A percentile compares a stretch with the other conserved stretches of the same genome.
Conservation (phyloP, 108 stramenopile species). For the Craspedostauros australis region DNA sequence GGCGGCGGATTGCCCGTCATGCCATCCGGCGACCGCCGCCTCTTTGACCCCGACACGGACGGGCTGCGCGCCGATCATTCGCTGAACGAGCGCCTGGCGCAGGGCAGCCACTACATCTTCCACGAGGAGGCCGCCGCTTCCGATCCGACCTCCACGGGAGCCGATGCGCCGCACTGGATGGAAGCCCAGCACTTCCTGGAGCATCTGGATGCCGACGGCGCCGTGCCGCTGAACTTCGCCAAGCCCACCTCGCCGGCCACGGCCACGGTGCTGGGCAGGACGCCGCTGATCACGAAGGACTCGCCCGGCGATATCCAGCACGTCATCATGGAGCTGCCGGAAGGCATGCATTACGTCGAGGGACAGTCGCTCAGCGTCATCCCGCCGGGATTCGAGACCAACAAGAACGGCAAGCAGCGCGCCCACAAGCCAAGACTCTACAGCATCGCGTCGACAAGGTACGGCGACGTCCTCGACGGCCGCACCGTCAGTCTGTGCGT, state of each 20-base stretch:
- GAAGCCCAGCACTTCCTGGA: conserved; percentile 76
- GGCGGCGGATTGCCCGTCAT: conserved; percentile 46
- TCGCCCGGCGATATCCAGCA: conserved; percentile 88
- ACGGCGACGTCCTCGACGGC: conserved; percentile 79
- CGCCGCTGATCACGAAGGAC: conserved; percentile 53
- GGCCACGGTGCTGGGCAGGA: conserved; percentile 66
- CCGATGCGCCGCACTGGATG: background rate
- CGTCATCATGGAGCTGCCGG: conserved; percentile 56
- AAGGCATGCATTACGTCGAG: conserved; percentile 82
- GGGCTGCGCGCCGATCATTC: conserved; percentile 47
- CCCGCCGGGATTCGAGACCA: conserved; percentile 56
- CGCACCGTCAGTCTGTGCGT: conserved; percentile 78
- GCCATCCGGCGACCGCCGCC: conserved; percentile 23
- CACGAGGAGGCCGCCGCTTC: conserved; percentile 1
- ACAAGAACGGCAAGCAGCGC: conserved; percentile 44
- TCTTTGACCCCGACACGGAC: conserved; percentile 63
- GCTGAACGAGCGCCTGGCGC: conserved; percentile 27
- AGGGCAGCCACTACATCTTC: conserved; percentile 7
- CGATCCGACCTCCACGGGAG: conserved; percentile 17
- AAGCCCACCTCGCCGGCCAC: conserved; percentile 61
- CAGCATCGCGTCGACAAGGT: conserved; percentile 81
- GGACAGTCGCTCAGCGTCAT: conserved; percentile 80
- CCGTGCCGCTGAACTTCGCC: conserved; percentile 57
- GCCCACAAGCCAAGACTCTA: conserved; percentile 77
- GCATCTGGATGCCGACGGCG: conserved; percentile 49